phyloP scores from a whole-genome alignment of 345 rosid species.

The Moricandia moricandioides region DNA sequence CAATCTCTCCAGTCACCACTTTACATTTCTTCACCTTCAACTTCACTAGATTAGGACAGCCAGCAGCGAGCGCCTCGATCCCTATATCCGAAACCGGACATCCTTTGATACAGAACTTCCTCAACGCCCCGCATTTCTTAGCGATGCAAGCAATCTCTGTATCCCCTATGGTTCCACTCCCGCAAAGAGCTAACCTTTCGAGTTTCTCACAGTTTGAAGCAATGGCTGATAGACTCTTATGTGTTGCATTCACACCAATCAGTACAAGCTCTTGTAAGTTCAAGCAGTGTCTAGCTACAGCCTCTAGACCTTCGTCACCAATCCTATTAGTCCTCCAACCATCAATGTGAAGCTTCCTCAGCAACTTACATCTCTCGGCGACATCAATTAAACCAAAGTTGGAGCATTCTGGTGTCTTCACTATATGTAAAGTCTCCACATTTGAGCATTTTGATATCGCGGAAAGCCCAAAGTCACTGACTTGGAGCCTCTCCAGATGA shows the following conservation, averaged over 20 bases:
- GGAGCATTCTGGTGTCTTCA: slow-evolving; percentile 73
- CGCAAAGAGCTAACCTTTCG: slow-evolving; percentile 77
- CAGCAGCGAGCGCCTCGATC: slow-evolving; percentile 67
- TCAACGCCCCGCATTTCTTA: slow-evolving; percentile 61
- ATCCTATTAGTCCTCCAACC: slow-evolving; percentile 86
- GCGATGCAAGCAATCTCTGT: slow-evolving; percentile 74
- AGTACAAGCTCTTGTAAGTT: slow-evolving; percentile 80
- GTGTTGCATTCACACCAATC: slow-evolving; percentile 80
- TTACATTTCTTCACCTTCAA: slow-evolving; percentile 84
- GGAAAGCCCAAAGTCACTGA: slow-evolving; percentile 65
- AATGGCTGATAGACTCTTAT: slow-evolving; percentile 51
- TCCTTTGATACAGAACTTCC: slow-evolving; percentile 86
- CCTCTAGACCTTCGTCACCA: slow-evolving; percentile 78
- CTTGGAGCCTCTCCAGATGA: slow-evolving; percentile 85
- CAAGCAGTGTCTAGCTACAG: slow-evolving; percentile 60
- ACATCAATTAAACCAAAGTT: slow-evolving; percentile 59
- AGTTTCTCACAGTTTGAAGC: slow-evolving; percentile 65
- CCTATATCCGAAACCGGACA: slow-evolving; percentile 71
- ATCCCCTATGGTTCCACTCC: slow-evolving; percentile 76
- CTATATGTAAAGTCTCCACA: slow-evolving; percentile 67
- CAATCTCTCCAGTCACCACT: slow-evolving; percentile 60
- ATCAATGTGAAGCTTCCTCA: slow-evolving; percentile 86
- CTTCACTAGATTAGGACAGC: slow-evolving; percentile 81
- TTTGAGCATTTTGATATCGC: slow-evolving; percentile 62
- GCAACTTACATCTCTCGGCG: slow-evolving; percentile 61